Base-by-base conservation (phyloP, 1,139 yeast species). In the Yamadazyma kanchanaburiensis region DNA sequence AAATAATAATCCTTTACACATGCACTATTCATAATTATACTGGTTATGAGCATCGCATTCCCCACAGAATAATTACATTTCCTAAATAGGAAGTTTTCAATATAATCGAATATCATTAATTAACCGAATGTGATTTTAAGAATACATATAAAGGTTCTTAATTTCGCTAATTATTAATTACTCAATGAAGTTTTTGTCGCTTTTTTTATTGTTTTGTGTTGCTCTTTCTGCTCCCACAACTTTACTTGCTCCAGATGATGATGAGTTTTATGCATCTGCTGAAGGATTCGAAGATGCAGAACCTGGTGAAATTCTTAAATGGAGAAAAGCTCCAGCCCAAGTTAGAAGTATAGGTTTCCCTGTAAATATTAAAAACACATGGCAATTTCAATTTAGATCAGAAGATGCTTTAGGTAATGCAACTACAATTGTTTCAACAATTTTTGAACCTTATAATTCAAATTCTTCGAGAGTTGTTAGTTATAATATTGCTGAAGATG, bases 351-450 rank as follows among this genome's bases (percentile, higher is more conserved):
- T 48, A 8, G 36, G 33, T 15, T 26, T 45, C 13, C 39, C 45
- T 7, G 41, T 51, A 2, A 38, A 47, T 45, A 51, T 42, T 55
- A 38, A 51, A 15, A 47, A 47, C 15, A 35, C 58, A 2, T 58
- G 62, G 58, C 64, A 61, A 37, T 36, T 58, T 21, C 37, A 61
- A 30, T 59, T 59, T 3, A 45, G 66, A 28, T 51, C 65, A 3
- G 46, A 49, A 24, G 65, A 62, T 34, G 35, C 57, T 6, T 35
- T 37, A 19, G 66, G 60, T 5, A 39, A 52, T 8, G 50, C 68
- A 4, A 48, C 37, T 15, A 62, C 58, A 2, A 44, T 58, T 25
- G 60, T 55, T 8, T 45, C 61, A 4, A 59, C 69, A 2, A 32
- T 62, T 7, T 47, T 60, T 22, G 55, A 55, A 37, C 66, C 69